Conservation (phyloP, 352 stramenopile species). For the Globisporangium barbulae region DNA sequence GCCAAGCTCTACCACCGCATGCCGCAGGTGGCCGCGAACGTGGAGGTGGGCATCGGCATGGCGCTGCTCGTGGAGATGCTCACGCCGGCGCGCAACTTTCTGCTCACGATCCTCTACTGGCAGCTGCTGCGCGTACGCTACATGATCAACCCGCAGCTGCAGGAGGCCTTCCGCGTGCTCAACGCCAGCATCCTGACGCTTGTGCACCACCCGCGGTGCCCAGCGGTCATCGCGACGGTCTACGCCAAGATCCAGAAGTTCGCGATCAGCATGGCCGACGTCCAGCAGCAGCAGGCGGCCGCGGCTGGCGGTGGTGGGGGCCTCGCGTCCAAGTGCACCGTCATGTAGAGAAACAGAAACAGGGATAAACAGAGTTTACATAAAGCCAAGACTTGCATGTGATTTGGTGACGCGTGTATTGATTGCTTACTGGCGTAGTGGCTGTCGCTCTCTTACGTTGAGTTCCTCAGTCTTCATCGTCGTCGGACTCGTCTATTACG, state of each 20-base stretch:
- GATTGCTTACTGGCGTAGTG: not conserved
- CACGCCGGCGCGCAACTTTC: constrained; percentile 79
- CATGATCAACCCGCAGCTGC: constrained; percentile 87
- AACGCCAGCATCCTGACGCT: constrained; percentile 59
- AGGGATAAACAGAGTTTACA: not conserved
- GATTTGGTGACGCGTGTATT: not conserved
- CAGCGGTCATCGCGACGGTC: constrained; percentile 37
- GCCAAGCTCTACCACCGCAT: constrained; percentile 78
- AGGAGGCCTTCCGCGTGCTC: constrained; percentile 75
- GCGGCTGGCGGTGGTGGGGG: constrained; percentile 26
- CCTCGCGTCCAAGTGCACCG: constrained; percentile 47
- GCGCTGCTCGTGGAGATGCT: constrained; percentile 81
- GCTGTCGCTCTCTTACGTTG: not conserved
- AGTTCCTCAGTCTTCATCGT: constrained; percentile 30
- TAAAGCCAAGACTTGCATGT: not conserved
- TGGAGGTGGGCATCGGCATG: constrained; percentile 84
- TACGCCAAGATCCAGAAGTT: constrained; percentile 79
- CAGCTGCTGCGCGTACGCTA: constrained; percentile 89
- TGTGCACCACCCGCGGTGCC: constrained; percentile 68
- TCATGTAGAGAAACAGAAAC: constrained; percentile 54
- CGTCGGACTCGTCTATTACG: constrained; percentile 74
- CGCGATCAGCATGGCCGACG: constrained; percentile 63
- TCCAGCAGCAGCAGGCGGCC: constrained; percentile 38
- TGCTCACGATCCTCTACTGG: constrained; percentile 88
- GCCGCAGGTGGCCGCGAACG: constrained; percentile 67